Evolutionary conservation across 306 rosid species (phyloP).

Genomic region (Malus domestica): DNA sequence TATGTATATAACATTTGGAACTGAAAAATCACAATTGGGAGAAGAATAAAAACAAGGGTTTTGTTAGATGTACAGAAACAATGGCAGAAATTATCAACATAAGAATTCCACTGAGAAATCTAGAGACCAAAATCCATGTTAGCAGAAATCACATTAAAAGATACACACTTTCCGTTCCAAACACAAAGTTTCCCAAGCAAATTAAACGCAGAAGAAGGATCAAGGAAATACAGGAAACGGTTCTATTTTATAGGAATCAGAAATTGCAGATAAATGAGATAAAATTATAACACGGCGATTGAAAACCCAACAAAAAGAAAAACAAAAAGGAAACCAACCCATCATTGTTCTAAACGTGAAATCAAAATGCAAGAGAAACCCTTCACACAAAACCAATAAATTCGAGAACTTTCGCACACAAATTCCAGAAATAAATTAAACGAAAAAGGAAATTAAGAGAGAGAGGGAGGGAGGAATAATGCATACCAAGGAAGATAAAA

Average conservation of each 20-base stretch:
- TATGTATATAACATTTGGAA: neutral
- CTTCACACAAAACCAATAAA: neutral
- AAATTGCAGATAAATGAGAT: no score
- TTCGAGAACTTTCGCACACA: neutral
- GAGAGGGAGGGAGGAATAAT: neutral
- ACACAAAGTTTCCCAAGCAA: neutral
- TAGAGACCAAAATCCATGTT: neutral
- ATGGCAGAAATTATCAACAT: neutral
- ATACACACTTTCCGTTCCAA: neutral
- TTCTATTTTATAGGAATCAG: neutral
- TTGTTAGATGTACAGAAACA: neutral
- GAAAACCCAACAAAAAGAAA: neutral
- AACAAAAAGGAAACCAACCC: neutral
- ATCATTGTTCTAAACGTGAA: neutral
- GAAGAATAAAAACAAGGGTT: neutral
- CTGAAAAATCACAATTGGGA: neutral
- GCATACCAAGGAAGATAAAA: conserved; percentile 7
- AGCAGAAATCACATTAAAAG: neutral
- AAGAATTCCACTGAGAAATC: neutral
- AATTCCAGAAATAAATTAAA: neutral
- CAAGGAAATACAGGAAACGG: neutral
- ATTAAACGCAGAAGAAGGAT: neutral
- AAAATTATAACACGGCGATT: neutral
- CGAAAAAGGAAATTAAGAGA: no score
- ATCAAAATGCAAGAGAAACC: neutral